Percentiles rank a stretch among this genome's conserved stretches.
Evolutionary conservation across 1,139 yeast genomes (phyloP).

Genomic region (Suhomyces panamericanus): DNA sequence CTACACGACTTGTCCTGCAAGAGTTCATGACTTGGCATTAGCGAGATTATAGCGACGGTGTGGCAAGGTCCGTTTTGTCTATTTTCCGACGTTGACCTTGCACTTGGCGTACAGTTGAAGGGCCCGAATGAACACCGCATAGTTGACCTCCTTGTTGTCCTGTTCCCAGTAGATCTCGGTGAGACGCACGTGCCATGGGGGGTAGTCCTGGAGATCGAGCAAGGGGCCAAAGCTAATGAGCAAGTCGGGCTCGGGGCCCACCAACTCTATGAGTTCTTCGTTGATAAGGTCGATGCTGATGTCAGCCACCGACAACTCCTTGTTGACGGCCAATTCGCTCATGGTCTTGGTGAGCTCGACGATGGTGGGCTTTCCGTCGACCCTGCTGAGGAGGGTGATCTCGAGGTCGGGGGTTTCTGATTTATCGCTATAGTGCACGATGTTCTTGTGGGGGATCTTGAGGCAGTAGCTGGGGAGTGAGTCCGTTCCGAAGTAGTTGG

Average conservation of each 20-base stretch:
- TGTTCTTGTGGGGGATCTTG: conserved; percentile 61
- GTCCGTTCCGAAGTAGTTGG: conserved; percentile 72
- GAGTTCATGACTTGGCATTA: not conserved
- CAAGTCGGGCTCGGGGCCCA: conserved; percentile 89
- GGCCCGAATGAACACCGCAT: conserved; percentile 84
- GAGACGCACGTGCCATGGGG: conserved; percentile 96
- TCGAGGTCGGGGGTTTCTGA: conserved; percentile 51
- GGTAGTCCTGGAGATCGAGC: conserved; percentile 87
- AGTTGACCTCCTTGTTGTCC: conserved; percentile 75
- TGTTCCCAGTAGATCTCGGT: conserved; percentile 91
- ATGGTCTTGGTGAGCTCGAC: conserved; percentile 86
- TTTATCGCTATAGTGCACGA: conserved; percentile 45
- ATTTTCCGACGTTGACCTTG: conserved; percentile 85
- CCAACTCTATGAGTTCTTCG: conserved; percentile 70
- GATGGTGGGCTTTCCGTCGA: conserved; percentile 88
- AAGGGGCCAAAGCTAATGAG: conserved; percentile 81
- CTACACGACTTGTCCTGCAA: no score
- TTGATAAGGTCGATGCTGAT: conserved; percentile 75
- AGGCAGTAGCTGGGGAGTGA: conserved; percentile 62
- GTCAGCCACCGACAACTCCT: conserved; percentile 64
- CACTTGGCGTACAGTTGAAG: conserved; percentile 76
- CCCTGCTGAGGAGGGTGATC: conserved; percentile 64
- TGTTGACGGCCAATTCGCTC: conserved; percentile 68
- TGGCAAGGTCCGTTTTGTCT: conserved; percentile 9
- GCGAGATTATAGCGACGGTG: not conserved